Percentiles rank a stretch among this genome's conserved stretches.
phyloP scores from a whole-genome alignment of 139 green algal genomes.

The Picochlorum sp. region DNA sequence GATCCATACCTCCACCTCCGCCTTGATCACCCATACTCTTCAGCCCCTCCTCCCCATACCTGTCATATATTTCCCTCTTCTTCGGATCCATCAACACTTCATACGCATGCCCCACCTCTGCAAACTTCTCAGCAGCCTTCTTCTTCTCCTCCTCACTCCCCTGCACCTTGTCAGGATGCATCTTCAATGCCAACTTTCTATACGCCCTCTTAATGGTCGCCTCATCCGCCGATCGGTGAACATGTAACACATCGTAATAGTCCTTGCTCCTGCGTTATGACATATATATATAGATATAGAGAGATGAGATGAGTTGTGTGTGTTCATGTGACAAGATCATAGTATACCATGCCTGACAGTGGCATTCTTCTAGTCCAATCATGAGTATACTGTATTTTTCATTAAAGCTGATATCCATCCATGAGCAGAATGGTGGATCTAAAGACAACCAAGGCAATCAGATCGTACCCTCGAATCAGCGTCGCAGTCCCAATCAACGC shows the following conservation, averaged over 20 bases:
- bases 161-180: slow-evolving; percentile 89
- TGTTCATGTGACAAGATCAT: too few species aligned
- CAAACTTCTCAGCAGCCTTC: slow-evolving; percentile 81
- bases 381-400: too few species aligned
- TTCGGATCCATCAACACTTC: slow-evolving; percentile 85
- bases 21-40: slow-evolving; percentile 71
- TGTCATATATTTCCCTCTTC: slow-evolving; percentile 93
- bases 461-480: too few species aligned
- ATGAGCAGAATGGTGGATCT: too few species aligned
- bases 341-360: too few species aligned
- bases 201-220: slow-evolving; percentile 91
- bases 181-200: slow-evolving; percentile 91
- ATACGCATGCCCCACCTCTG: slow-evolving; percentile 95
- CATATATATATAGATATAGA: too few species aligned
- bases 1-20: slow-evolving; percentile 33
- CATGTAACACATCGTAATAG: slow-evolving; percentile 86
- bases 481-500: too few species aligned
- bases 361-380: too few species aligned
- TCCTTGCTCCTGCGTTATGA: slow-evolving; percentile 39
- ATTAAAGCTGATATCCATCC: too few species aligned
- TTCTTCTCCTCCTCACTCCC: slow-evolving; percentile 85
- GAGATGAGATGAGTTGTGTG: too few species aligned
- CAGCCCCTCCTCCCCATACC: slow-evolving; percentile 93
- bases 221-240: slow-evolving; percentile 67
- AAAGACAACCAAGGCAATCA: too few species aligned